Conservation (phyloP, 306 rosid species). For the Begonia fuchsioides region DNA sequence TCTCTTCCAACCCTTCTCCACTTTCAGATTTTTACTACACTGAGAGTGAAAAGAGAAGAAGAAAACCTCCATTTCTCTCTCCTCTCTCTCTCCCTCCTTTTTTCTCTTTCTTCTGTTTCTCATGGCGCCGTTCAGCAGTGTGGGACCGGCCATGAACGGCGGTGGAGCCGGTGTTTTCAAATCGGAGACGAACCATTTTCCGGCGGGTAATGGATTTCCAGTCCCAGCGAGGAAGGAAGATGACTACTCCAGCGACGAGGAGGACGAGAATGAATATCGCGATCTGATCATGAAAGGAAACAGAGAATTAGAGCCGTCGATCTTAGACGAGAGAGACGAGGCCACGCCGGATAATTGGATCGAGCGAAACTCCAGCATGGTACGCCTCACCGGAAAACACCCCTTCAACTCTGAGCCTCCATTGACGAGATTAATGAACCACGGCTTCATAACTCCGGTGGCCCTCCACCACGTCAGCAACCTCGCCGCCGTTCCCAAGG, state of each 20-base stretch:
- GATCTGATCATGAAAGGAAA: constrained; percentile 22
- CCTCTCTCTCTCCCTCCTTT: too few species aligned
- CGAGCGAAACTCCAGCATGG: constrained; percentile 37
- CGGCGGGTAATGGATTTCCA: constrained; percentile 1
- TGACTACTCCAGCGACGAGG: constrained; percentile 32
- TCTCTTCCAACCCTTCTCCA: too few species aligned
- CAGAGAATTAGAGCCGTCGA: constrained; percentile 37
- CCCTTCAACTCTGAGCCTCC: constrained; percentile 68
- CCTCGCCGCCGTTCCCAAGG: constrained; percentile 54
- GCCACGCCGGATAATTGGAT: constrained; percentile 67
- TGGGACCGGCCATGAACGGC: constrained; percentile 21
- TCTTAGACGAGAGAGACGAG: constrained; percentile 39
- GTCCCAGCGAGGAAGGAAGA: constrained; percentile 1
- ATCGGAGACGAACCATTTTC: constrained; percentile 6
- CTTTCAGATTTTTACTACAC: too few species aligned
- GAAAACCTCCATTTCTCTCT: too few species aligned
- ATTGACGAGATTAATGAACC: constrained; percentile 47
- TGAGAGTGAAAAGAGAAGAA: too few species aligned
- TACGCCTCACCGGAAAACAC: constrained; percentile 76
- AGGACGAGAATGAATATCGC: constrained; percentile 1
- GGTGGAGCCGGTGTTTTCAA: constrained; percentile 28
- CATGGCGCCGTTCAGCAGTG: constrained; percentile 37
- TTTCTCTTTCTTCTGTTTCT: background rate
- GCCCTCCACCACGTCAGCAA: constrained; percentile 74
- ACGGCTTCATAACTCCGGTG: constrained; percentile 75